Evolutionary conservation across 2,329 filamentous ascomycete species (phyloP).

Genomic region (Fusarium piperis): DNA sequence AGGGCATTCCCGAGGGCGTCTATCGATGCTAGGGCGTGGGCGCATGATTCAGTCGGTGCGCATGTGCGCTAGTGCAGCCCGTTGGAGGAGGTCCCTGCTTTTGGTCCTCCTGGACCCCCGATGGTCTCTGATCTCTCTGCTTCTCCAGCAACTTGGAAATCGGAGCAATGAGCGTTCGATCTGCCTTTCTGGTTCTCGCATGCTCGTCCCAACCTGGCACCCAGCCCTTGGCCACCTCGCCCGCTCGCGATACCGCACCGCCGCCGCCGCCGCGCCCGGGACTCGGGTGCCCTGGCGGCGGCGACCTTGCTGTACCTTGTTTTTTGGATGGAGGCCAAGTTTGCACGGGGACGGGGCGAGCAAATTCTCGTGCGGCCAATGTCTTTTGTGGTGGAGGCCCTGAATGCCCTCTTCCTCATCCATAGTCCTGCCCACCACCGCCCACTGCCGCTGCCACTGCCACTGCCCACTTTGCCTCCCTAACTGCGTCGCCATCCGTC

Average conservation of each 20-base stretch:
- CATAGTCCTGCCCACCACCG: background rate
- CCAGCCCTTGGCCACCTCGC: conserved; percentile 22
- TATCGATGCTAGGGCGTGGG: background rate
- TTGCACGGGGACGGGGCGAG: background rate
- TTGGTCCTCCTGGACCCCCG: conserved; percentile 32
- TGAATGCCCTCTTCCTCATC: conserved; percentile 26
- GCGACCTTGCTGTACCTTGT: conserved; percentile 1
- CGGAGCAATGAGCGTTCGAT: conserved; percentile 48
- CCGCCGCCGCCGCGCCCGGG: conserved; percentile 19
- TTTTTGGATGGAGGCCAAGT: background rate
- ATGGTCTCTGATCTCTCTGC: conserved; percentile 44
- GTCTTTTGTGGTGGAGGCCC: conserved; percentile 15
- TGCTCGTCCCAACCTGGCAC: conserved; percentile 25
- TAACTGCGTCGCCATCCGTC: conserved; percentile 6
- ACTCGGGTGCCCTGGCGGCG: conserved; percentile 30
- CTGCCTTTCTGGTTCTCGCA: conserved; percentile 37
- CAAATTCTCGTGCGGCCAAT: conserved; percentile 23
- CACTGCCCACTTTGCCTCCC: conserved; percentile 16
- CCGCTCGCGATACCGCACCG: conserved; percentile 6
- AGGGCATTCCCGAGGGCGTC: background rate
- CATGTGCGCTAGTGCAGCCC: conserved; percentile 17
- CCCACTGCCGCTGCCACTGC: background rate
- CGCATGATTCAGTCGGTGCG: background rate
- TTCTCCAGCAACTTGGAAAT: conserved; percentile 43
- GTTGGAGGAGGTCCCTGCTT: conserved; percentile 41